These are phyloP conservation scores for Urochloa ruziziensis DNA, from an alignment of 176 grass and related monocot genomes.

Conservation along the genomic window DNA sequence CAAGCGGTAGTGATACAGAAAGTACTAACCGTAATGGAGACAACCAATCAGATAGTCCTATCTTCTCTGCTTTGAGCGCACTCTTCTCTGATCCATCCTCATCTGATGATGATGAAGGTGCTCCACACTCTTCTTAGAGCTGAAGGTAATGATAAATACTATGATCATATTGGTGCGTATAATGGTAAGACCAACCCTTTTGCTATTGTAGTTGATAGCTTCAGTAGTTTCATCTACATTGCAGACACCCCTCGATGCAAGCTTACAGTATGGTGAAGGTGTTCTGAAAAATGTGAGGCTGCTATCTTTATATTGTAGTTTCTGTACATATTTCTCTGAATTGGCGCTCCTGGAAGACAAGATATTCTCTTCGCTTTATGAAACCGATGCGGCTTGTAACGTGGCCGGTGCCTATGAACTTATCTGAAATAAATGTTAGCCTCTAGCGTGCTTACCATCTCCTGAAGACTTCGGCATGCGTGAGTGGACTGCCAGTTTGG, in stretches of 20 bases:
- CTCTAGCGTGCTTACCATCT: conserved; percentile 1
- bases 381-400: conserved; percentile 42
- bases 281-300: conserved; percentile 29
- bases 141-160: conserved; percentile 39
- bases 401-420: conserved; percentile 18
- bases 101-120: conserved; percentile 41
- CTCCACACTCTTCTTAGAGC: conserved; percentile 12
- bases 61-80: conserved; percentile 33
- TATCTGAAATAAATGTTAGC: conserved; percentile 42
- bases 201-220: neutral
- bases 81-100: conserved; percentile 39
- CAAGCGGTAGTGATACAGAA: conserved; percentile 34
- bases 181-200: neutral
- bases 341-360: conserved; percentile 10
- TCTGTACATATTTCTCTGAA: conserved; percentile 47
- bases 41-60: conserved; percentile 21
- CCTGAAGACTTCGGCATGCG: neutral
- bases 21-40: conserved; percentile 18
- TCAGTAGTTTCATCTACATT: conserved; percentile 23
- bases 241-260: conserved; percentile 16
- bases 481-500: neutral
- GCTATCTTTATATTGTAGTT: conserved; percentile 30
- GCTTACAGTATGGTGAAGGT: conserved; percentile 8
- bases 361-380: conserved; percentile 23
- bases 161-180: neutral